Evolutionary conservation across 2,329 filamentous ascomycete genomes (phyloP), one percentile per base, ranked within the genome.

Genomic region (Fusarium falciforme): DNA sequence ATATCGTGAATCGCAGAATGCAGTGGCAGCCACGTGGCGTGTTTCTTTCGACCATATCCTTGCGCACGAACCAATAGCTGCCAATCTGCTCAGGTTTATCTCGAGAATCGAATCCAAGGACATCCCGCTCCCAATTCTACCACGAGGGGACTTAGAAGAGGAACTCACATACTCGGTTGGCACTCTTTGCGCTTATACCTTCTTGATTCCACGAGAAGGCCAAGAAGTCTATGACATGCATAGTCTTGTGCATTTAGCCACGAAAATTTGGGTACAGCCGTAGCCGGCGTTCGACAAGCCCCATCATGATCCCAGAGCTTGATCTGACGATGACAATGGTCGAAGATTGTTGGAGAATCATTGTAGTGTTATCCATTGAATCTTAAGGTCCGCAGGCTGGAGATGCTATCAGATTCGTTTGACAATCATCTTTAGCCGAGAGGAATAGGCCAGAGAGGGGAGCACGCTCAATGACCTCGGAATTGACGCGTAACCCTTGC

Each of bases 21-120:
- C 80, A 0, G 65, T 83, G 0, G 77, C 77, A 3, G 78, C 75
- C 3, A 83, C 81, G 0, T 83, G 79, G 81, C 69, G 81, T 83
- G 3, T 42, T 14, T 82, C 81, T 0, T 84, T 83, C 59, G 16
- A 72, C 0, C 74, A 83, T 5, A 81, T 83, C 11, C 63, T 42
- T 5, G 42, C 10, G 12, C 27, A n/a, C 4, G 5, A 55, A 5
- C 27, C 20, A 4, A 17, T 29, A 5, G 47, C 64, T 3, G 9
- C 27, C 11, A 9, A 33, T 1, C 0, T 57, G 0, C 38, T 66
- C 3, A 40, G 36, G 2, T 66, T 62, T 6, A 62, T 62, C 14
- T 66, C 64, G 9, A 40, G 12, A 1, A 62, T 66, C 4, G 64
- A 63, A 7, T 38, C 49, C 2, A 63, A 67, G 14, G 59, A 17